These are phyloP conservation scores for Lipomyces sp. DNA, from an alignment of 805 yeast species.

Conservation along the genomic window DNA sequence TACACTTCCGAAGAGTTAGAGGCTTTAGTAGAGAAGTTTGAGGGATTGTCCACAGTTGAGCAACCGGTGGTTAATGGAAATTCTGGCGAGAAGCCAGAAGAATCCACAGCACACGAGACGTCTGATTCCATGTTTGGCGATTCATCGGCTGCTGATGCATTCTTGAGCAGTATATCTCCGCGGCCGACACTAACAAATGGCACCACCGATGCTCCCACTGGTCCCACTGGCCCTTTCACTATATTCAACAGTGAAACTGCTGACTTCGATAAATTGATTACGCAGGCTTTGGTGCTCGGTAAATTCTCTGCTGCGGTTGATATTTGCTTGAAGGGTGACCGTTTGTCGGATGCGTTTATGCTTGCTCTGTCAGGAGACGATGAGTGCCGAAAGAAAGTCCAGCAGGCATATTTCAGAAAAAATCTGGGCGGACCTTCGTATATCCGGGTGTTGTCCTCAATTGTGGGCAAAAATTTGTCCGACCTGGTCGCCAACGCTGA, in stretches of 20 bases:
- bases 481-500: conserved; percentile 82
- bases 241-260: conserved; percentile 49
- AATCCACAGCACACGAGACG: conserved; percentile 28
- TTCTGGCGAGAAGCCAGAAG: conserved; percentile 37
- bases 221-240: conserved; percentile 43
- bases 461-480: conserved; percentile 55
- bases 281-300: conserved; percentile 61
- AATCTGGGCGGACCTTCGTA: conserved; percentile 58
- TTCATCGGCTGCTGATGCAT: conserved; percentile 35
- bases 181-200: conserved; percentile 25
- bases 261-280: conserved; percentile 53
- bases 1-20: conserved; percentile 28
- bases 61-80: conserved; percentile 32
- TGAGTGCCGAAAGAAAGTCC: conserved; percentile 66
- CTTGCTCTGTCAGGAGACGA: conserved; percentile 69
- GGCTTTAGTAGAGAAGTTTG: conserved; percentile 27
- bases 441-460: conserved; percentile 74
- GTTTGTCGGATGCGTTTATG: conserved; percentile 77
- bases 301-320: conserved; percentile 70
- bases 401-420: conserved; percentile 69
- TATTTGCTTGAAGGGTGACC: conserved; percentile 63
- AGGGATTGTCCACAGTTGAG: conserved; percentile 32
- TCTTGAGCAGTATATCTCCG: conserved; percentile 40
- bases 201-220: neutral
- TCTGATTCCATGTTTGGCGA: conserved; percentile 39